Conservation (phyloP, 805 yeast genomes). For the Priceomyces haplophilus region DNA sequence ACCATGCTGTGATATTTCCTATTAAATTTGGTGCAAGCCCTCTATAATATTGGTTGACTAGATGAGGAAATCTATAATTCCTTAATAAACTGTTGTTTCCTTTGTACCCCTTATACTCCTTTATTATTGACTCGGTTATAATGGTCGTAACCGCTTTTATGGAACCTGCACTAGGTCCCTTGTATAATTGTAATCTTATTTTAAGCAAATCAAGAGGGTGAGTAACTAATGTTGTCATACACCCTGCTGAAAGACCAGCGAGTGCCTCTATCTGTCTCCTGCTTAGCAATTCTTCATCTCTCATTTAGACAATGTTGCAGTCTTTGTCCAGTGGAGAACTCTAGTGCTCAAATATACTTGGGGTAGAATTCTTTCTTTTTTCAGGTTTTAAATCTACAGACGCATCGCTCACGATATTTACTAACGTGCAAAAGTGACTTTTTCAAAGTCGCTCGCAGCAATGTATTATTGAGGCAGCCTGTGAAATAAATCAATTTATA, state of each 20-base stretch:
- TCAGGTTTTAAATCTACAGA: no score
- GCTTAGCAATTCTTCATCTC: conserved; percentile 8
- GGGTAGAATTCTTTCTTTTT: no score
- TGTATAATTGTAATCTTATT: conserved; percentile 69
- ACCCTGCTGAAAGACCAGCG: conserved; percentile 80
- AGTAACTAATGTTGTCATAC: conserved; percentile 69
- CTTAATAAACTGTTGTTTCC: conserved; percentile 1
- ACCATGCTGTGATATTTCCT: conserved; percentile 90
- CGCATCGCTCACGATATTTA: no score
- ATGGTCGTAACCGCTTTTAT: conserved; percentile 17
- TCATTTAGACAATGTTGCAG: conserved; percentile 1
- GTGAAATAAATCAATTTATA: no score
- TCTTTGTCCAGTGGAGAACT: neutral
- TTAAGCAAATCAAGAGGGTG: conserved; percentile 91
- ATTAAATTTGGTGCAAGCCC: conserved; percentile 77
- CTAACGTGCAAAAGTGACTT: no score
- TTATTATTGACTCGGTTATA: conserved; percentile 19
- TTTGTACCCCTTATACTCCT: conserved; percentile 7
- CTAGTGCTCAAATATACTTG: neutral
- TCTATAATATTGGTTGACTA: conserved; percentile 50
- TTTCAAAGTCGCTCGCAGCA: no score
- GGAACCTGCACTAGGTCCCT: conserved; percentile 9
- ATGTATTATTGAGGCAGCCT: no score
- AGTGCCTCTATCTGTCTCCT: conserved; percentile 49
- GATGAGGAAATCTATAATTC: conserved; percentile 3